phyloP scores from a whole-genome alignment of 192 early-diverging fungal genomes.

The Backusella macrospora region DNA sequence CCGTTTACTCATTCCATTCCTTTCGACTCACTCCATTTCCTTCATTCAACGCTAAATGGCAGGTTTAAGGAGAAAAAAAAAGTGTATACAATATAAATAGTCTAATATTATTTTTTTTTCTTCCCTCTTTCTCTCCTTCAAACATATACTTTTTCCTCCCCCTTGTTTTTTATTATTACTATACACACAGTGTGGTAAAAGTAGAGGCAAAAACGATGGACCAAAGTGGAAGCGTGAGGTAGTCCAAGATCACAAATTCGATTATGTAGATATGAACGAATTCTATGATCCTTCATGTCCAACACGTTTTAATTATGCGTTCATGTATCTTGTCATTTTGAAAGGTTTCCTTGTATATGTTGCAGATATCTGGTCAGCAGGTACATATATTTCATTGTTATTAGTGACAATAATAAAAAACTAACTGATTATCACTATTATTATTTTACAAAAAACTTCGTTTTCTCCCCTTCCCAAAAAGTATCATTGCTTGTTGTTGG shows the following conservation, averaged over 20 bases:
- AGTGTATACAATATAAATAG: too few relatives aligned
- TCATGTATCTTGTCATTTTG: conserved; percentile 69
- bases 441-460: not conserved
- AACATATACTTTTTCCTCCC: too few relatives aligned
- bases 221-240: conserved; percentile 81
- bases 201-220: conserved; percentile 25
- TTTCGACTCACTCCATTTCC: too few relatives aligned
- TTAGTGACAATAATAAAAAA: not conserved
- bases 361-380: conserved; percentile 78
- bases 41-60: too few relatives aligned
- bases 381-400: conserved; percentile 19
- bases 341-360: conserved; percentile 79
- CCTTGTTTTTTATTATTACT: too few relatives aligned
- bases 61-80: too few relatives aligned
- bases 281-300: conserved; percentile 57
- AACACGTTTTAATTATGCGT: conserved; percentile 53
- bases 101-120: too few relatives aligned
- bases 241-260: conserved; percentile 87
- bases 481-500: conserved; percentile 38
- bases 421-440: not conserved
- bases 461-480: not conserved
- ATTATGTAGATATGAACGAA: conserved; percentile 84
- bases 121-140: too few relatives aligned
- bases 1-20: too few relatives aligned
- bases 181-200: not conserved